These are phyloP conservation scores for Xeromyces bisporus DNA, from an alignment of 495 filamentous ascomycete species.

Conservation along the genomic window DNA sequence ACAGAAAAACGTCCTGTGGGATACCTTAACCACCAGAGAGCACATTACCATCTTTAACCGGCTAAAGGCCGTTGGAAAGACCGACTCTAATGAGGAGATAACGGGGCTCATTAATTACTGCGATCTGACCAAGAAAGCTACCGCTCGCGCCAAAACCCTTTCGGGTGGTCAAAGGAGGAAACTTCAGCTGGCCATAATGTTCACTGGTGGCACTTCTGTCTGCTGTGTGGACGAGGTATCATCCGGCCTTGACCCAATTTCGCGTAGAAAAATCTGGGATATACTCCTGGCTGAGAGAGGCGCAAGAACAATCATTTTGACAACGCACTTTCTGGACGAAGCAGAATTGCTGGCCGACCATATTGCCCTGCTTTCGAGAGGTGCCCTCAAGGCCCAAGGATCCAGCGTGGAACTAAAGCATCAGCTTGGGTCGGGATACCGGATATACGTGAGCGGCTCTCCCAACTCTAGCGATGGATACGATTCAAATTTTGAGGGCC, in stretches of 20 bases:
- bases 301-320: slow-evolving; percentile 60
- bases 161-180: slow-evolving; percentile 84
- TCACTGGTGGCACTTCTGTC: slow-evolving; percentile 66
- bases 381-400: slow-evolving; percentile 49
- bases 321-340: slow-evolving; percentile 73
- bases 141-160: slow-evolving; percentile 47
- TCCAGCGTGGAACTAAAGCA: slow-evolving; percentile 66
- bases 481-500: slow-evolving; percentile 31
- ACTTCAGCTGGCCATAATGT: slow-evolving; percentile 85
- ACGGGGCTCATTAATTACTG: slow-evolving; percentile 43
- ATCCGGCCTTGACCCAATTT: slow-evolving; percentile 66
- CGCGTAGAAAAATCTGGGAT: slow-evolving; percentile 73
- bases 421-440: slow-evolving; percentile 54
- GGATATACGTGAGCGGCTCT: slow-evolving; percentile 48
- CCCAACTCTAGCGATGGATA: slow-evolving; percentile 15
- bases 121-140: slow-evolving; percentile 52
- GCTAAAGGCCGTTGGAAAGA: slow-evolving; percentile 43
- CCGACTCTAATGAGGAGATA: slow-evolving; percentile 37
- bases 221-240: slow-evolving; percentile 85
- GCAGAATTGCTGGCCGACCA: slow-evolving; percentile 61
- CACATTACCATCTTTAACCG: slow-evolving; percentile 64
- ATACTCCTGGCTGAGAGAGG: slow-evolving; percentile 70
- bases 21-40: slow-evolving; percentile 62
- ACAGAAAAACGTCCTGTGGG: slow-evolving; percentile 83
- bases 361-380: slow-evolving; percentile 62